Evolutionary conservation across 305 asterid species (phyloP).

Genomic region (Fraxinus dipetala): DNA sequence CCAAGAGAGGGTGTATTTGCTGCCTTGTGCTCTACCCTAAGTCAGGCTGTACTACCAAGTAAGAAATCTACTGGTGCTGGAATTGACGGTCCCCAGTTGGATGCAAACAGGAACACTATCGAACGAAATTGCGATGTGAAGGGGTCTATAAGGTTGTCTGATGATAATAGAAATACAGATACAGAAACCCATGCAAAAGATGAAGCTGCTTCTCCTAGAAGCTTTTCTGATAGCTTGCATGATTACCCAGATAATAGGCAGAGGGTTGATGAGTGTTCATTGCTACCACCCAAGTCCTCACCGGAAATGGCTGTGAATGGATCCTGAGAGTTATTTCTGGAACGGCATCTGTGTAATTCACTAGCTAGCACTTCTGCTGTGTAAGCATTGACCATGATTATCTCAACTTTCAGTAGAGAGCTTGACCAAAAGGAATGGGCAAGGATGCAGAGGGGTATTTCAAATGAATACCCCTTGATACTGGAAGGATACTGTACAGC

Average conservation of each 20-base stretch:
- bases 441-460: background rate
- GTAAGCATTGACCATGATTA: background rate
- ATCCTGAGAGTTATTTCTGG: constrained; percentile 41
- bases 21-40: constrained; percentile 65
- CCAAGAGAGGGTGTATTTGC: constrained; percentile 69
- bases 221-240: constrained; percentile 39
- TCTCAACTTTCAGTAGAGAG: constrained; percentile 12
- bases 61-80: constrained; percentile 42
- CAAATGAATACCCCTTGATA: constrained; percentile 29
- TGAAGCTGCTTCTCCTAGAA: constrained; percentile 43
- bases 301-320: constrained; percentile 86
- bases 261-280: constrained; percentile 47
- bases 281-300: constrained; percentile 59
- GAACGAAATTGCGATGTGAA: constrained; percentile 35
- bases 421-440: constrained; percentile 17
- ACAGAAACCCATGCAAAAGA: constrained; percentile 30
- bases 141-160: constrained; percentile 28
- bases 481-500: constrained; percentile 74
- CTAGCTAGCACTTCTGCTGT: background rate
- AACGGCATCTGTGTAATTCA: constrained; percentile 21
- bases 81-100: constrained; percentile 28
- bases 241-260: constrained; percentile 44
- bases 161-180: constrained; percentile 28
- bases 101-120: constrained; percentile 28
- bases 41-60: constrained; percentile 51